Evolutionary conservation across 805 yeast genomes (phyloP).

Genomic region (Ogataea nonfermentans): DNA sequence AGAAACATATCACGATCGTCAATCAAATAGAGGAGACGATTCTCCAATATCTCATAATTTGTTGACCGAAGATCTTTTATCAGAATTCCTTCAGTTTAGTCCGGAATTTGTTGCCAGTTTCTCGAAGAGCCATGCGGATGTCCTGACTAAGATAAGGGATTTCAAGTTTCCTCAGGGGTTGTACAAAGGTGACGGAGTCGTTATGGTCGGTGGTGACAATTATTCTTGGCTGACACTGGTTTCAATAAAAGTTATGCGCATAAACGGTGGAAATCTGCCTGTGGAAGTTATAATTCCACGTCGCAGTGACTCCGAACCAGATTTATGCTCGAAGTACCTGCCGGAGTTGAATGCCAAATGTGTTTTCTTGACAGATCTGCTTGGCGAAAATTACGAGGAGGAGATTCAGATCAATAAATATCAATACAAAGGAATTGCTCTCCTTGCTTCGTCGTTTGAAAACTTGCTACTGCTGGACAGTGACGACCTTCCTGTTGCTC

Average conservation of each 20-base stretch:
- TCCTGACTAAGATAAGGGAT: slow-evolving; percentile 42
- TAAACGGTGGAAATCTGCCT: slow-evolving; percentile 48
- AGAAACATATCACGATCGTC: slow-evolving; percentile 14
- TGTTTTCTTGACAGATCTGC: slow-evolving; percentile 37
- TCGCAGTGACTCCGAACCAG: slow-evolving; percentile 36
- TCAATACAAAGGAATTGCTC: slow-evolving; percentile 38
- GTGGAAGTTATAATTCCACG: slow-evolving; percentile 41
- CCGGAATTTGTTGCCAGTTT: slow-evolving; percentile 42
- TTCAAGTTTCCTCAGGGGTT: slow-evolving; percentile 31
- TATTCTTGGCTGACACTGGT: slow-evolving; percentile 50
- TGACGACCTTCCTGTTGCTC: slow-evolving; percentile 47
- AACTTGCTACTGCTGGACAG: slow-evolving; percentile 45
- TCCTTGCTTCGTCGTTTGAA: slow-evolving; percentile 46
- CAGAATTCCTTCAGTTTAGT: slow-evolving; percentile 38
- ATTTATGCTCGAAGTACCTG: slow-evolving; percentile 38
- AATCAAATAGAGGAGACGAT: slow-evolving; percentile 9
- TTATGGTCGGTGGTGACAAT: slow-evolving; percentile 61
- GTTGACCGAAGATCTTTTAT: slow-evolving; percentile 16
- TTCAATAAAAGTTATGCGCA: slow-evolving; percentile 44
- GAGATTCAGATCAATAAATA: slow-evolving; percentile 31
- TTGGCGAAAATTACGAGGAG: slow-evolving; percentile 32
- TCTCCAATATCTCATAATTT: slow-evolving; percentile 15
- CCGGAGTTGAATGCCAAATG: slow-evolving; percentile 43
- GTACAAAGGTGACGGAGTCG: slow-evolving; percentile 53
- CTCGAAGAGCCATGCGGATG: slow-evolving; percentile 43